Evolutionary conservation across 2,329 filamentous ascomycete genomes (phyloP), one percentile per base, ranked within the genome.

Genomic region (Raffaelea ambrosiae): DNA sequence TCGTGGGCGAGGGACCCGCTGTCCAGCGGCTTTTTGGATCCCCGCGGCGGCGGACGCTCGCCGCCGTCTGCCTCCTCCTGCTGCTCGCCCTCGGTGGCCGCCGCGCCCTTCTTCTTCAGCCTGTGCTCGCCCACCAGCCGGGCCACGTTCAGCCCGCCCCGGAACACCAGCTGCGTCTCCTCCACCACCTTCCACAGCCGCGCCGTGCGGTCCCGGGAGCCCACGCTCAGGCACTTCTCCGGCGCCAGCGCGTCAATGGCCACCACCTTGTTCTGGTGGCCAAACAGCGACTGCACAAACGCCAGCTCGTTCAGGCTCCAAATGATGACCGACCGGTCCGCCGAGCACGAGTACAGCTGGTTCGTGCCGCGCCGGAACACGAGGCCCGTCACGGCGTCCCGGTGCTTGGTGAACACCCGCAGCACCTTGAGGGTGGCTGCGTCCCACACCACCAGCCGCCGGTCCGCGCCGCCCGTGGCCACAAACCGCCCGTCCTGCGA

Each of bases 121-220:
- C 57, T 59, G 49, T 56, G 56, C 40, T 61, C 57, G 38, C 53
- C 50, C 19, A 56, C 53, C 23, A 54, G 55, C 26, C 57, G 53
- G 22, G 74, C 71, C 10, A 82, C 85, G 53, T 29, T 29, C 7
- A 29, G 26, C 26, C 89, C 88, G 49, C 90, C 91, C 43, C 91
- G 84, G 66, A 97, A 98, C 2, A 97, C 90, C 7, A 98, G 78
- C 63, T 98, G 93, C 2, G 86, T 88, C 68, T 98, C 91, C 58
- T 98, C 93, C 4, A 88, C 81, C 2, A 98, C 90, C 66, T 96
- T 96, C 93, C 93, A 98, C 57, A 95, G 69, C 50, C 93, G 77
- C 36, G 91, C 93, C 2, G 90, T 96, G 49, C 91, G 83, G 64
- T 98, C 93, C 54, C 93, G 77, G 5, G 88, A 85, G 48, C 93